These are phyloP conservation scores for Talaromyces sp. DNA, from an alignment of 2,329 filamentous ascomycete species.

Conservation along the genomic window DNA sequence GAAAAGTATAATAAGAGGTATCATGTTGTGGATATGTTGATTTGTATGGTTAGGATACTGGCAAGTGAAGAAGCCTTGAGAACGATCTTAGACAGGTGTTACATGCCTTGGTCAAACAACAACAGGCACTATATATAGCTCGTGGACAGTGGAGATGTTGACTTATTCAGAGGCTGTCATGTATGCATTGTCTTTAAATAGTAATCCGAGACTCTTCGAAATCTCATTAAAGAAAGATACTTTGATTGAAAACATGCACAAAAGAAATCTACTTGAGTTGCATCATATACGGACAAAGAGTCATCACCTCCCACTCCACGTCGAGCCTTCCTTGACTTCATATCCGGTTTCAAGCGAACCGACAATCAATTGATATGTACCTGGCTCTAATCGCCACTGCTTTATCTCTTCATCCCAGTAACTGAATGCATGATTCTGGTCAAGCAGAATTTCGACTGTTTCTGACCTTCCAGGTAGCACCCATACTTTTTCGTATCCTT, in stretches of 20 bases:
- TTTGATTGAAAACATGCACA: background rate
- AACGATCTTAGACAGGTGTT: no score
- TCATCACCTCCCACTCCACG: conserved; percentile 2
- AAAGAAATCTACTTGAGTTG: background rate
- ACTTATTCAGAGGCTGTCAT: no score
- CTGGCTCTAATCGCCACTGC: conserved; percentile 40
- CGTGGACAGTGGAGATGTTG: no score
- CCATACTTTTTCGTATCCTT: conserved; percentile 17
- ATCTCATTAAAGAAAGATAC: no score
- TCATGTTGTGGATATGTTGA: no score
- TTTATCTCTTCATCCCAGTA: conserved; percentile 43
- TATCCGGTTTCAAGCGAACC: conserved; percentile 22
- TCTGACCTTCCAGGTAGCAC: conserved; percentile 9
- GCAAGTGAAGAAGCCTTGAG: no score
- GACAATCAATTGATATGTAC: conserved; percentile 37
- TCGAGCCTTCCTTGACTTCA: background rate
- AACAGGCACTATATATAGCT: no score
- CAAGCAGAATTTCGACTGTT: conserved; percentile 26
- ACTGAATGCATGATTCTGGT: conserved; percentile 35
- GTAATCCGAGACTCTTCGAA: no score
- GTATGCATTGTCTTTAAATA: no score
- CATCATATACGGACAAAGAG: background rate
- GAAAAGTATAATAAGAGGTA: no score
- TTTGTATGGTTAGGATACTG: no score
- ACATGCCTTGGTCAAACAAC: no score